These are phyloP conservation scores for Acacia melanoxylon DNA, from an alignment of 306 rosid genomes.

Conservation along the genomic window DNA sequence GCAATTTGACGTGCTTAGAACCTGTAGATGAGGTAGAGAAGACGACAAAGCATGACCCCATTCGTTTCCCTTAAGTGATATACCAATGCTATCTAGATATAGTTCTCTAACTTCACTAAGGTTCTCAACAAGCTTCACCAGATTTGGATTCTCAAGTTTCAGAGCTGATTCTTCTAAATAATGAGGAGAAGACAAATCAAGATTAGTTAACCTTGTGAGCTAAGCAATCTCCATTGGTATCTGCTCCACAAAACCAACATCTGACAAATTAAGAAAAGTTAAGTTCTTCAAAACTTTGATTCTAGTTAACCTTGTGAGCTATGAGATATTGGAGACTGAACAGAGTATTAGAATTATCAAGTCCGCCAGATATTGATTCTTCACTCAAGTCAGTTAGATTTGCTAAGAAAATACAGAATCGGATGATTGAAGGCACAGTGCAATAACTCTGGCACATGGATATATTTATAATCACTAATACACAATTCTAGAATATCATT, in stretches of 20 bases:
- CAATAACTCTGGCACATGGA: too few relatives aligned
- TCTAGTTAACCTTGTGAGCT: too few relatives aligned
- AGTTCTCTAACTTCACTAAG: constrained; percentile 25
- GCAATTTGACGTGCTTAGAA: constrained; percentile 17
- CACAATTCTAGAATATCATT: too few relatives aligned
- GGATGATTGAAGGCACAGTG: too few relatives aligned
- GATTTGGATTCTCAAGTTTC: not conserved
- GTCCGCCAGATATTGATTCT: too few relatives aligned
- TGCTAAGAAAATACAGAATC: too few relatives aligned
- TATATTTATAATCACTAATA: too few relatives aligned
- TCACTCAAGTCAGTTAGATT: too few relatives aligned
- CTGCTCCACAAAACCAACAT: constrained; percentile 32
- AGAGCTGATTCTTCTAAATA: not conserved
- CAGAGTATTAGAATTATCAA: too few relatives aligned
- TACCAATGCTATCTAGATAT: constrained; percentile 34
- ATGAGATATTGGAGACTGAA: not conserved
- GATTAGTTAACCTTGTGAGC: not conserved
- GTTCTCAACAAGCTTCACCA: constrained; percentile 9
- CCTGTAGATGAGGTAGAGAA: not conserved
- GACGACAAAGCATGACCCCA: constrained; percentile 35
- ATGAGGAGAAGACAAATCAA: not conserved
- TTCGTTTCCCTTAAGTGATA: constrained; percentile 35
- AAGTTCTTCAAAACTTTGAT: too few relatives aligned
- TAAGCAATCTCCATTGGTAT: not conserved
- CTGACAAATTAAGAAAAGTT: not conserved